Conservation (phyloP, 805 yeast species). For the Myxozyma melibiosi region DNA sequence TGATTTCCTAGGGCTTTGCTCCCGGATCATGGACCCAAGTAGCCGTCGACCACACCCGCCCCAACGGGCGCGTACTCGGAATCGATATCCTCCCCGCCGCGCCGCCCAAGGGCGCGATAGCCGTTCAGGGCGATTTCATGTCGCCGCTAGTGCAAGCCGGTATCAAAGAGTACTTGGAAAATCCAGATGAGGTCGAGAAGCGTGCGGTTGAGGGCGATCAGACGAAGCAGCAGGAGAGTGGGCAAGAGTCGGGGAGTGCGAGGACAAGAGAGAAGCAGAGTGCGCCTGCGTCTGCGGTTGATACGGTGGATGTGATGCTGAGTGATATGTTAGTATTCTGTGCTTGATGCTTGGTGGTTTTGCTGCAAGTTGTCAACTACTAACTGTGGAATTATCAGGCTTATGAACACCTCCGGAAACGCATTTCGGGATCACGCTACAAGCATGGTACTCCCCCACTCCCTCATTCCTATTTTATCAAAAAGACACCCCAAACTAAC, state of each 20-base stretch:
- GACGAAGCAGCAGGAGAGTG: constrained; percentile 6
- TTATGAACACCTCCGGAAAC: constrained; percentile 88
- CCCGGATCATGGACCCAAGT: constrained; percentile 97
- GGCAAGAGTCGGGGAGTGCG: no score
- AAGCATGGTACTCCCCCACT: constrained; percentile 57
- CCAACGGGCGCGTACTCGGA: constrained; percentile 66
- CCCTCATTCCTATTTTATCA: neutral
- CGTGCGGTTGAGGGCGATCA: neutral
- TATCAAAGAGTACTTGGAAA: constrained; percentile 56
- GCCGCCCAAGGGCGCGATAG: constrained; percentile 79
- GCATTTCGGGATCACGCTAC: constrained; percentile 77
- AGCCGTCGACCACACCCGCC: constrained; percentile 56
- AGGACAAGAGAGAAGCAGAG: neutral
- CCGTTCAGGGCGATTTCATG: constrained; percentile 87
- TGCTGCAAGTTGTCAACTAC: constrained; percentile 70
- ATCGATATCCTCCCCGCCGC: constrained; percentile 76
- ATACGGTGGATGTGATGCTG: constrained; percentile 64
- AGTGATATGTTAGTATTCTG: constrained; percentile 80
- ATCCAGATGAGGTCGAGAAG: constrained; percentile 4
- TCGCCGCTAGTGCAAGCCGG: constrained; percentile 62
- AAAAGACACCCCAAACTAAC: neutral
- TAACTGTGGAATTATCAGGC: no score
- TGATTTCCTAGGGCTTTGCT: constrained; percentile 60
- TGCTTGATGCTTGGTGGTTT: constrained; percentile 53
- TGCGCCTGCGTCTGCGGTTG: constrained; percentile 8